A percentile compares a stretch with the other conserved stretches of the same genome.
Conservation (phyloP, 139 green algal genomes). For the Microglena sp. region DNA sequence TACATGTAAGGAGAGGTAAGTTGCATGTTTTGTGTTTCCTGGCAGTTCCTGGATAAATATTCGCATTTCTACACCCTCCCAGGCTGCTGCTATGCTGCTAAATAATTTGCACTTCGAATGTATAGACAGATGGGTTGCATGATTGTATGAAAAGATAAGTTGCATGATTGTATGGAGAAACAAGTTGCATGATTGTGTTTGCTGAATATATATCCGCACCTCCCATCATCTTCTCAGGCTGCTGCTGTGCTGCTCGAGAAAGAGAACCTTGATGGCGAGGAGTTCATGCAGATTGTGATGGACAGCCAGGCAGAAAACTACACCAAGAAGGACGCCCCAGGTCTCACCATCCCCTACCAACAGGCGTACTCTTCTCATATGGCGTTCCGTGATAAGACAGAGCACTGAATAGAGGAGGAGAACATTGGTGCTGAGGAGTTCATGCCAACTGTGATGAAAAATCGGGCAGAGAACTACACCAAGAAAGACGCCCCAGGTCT, state of each 20-base stretch:
- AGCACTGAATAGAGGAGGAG: conserved; percentile 97
- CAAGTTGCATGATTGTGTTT: too few species aligned
- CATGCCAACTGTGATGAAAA: too few species aligned
- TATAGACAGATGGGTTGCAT: background rate
- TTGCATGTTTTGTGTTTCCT: too few species aligned
- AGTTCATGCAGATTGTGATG: conserved; percentile 71
- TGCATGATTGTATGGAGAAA: too few species aligned
- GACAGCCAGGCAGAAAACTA: conserved; percentile 80
- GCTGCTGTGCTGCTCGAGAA: conserved; percentile 92
- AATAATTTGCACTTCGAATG: background rate
- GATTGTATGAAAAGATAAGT: too few species aligned
- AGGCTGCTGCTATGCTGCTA: conserved; percentile 4
- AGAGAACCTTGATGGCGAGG: conserved; percentile 94
- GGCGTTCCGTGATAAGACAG: too few species aligned
- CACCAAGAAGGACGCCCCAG: conserved; percentile 74
- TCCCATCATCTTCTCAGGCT: too few species aligned
- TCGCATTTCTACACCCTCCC: too few species aligned
- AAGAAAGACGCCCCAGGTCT: conserved; percentile 71
- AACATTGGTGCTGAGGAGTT: conserved; percentile 95
- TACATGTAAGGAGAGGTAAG: too few species aligned
- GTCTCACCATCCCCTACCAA: conserved; percentile 73
- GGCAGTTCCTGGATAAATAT: too few species aligned
- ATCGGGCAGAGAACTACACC: conserved; percentile 85
- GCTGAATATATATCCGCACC: too few species aligned
- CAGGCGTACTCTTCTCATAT: too few species aligned